Evolutionary conservation across 495 filamentous ascomycete genomes (phyloP), one percentile per base, ranked within the genome.

Genomic region (Penicillium tannophilum): DNA sequence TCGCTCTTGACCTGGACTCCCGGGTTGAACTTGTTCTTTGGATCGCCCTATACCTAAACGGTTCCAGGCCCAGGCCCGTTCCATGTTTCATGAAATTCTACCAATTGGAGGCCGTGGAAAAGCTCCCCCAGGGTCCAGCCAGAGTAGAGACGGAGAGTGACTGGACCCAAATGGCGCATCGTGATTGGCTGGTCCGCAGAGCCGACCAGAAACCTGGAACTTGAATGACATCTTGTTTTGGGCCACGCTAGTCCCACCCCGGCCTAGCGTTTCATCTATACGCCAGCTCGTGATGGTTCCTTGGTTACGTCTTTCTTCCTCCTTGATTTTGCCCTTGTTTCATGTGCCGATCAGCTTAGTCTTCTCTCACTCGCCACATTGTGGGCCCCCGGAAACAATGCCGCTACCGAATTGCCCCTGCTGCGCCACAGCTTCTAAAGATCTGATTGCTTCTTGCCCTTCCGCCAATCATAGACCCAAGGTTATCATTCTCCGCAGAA

Each of bases 161-260:
- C 23, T 47, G 12, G 17, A 26, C 26, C 14, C 9, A 2, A 4
- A 24, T 11, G 10, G 20, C 2, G 20, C 4, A 20, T 16, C 26
- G 3, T 47, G 44, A 47, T 47, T 47, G 44, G 44, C 39, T 47
- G 44, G 44, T 14, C 3, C 14, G 44, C 5, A 20, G n/a, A 28
- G 20, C 44, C 44, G 44, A 28, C 8, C 42, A 45, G 20, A 47
- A 24, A 41, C 14, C 17, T 16, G 39, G 39, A 41, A 41, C 14
- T 41, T 41, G 39, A 17, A 24, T 47, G 6, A 47, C 24, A 47
- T 47, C 44, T 6, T 47, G 44, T 47, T 47, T 47, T 47, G 20
- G 1, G 44, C 28, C 20, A 26, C 20, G 12, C 44, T 47, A 47
- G 44, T 24, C 44, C 11, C 3, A 3, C 4, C 16, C 1, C 2